Evolutionary conservation across 2,329 filamentous ascomycete species (phyloP), one percentile per base, ranked within the genome.

Genomic region (Colletotrichum sp.): DNA sequence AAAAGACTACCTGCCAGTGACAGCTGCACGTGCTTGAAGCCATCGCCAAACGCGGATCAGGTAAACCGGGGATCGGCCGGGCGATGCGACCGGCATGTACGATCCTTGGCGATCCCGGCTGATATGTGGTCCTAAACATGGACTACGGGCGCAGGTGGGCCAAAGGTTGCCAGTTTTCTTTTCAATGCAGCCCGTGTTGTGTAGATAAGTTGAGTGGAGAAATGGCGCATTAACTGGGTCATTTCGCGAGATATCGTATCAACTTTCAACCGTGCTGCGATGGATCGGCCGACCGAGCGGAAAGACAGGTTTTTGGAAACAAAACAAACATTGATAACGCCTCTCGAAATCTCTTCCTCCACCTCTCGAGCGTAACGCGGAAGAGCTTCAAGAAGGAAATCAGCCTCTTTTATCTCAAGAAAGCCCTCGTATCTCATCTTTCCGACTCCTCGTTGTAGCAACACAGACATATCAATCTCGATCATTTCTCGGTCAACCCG

Each of bases 291-390:
- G 60, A 63, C 34, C 60, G 60, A 63, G 44, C 44, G 44, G 44
- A 52, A 52, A 21, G 44, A 12, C n/a, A 52, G 44, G 44, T 52
- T 52, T 52, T 52, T 52, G 44, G 34, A 21, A 34, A 34, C 28
- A 39, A 52, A 52, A 52, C 44, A 52, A 52, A 52, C 44, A 52
- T 52, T 21, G 44, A 52, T 52, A 52, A 21, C 60, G 30, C 60
- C n/a, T 63, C 30, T 24, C 2, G n/a, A 52, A 52, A 52, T 5
- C 60, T 32, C 26, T 63, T 24, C n/a, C 13, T 24, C 8, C 44
- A 13, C n/a, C 44, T 52, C n/a, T 2, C n/a, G 0, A 13, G 0
- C n/a, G n/a, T 13, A 21, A 1, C n/a, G n/a, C 0, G 10, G 12
- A 52, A 13, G 44, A 52, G 44, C 6, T 21, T 13, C 4, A 52